Conservation (phyloP, 1,284 basidiomycete species). For the Sanghuangporus sanghuang region DNA sequence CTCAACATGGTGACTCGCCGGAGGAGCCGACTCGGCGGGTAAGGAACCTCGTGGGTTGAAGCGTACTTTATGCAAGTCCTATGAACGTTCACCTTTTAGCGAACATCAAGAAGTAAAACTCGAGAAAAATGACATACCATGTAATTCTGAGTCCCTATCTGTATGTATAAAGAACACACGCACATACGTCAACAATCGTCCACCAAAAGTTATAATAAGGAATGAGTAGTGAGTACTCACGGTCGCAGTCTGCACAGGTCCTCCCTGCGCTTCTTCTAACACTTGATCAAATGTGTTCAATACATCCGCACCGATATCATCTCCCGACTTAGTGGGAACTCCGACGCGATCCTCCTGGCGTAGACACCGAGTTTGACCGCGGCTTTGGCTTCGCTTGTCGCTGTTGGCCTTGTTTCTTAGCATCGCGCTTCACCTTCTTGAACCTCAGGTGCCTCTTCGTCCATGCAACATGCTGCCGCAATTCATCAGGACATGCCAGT, state of each 20-base stretch:
- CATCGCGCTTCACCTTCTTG: not conserved
- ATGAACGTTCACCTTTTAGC: not conserved
- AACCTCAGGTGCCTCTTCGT: not conserved
- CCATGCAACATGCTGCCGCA: not conserved
- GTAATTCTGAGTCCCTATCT: not conserved
- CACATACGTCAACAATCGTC: not conserved
- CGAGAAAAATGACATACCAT: not conserved
- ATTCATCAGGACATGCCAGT: constrained; percentile 1
- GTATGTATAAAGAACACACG: not conserved
- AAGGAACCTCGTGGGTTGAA: not conserved
- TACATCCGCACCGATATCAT: not conserved
- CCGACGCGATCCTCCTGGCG: too few relatives aligned
- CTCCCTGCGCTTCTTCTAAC: not conserved
- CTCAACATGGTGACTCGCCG: not conserved
- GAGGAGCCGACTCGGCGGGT: not conserved
- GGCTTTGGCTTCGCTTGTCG: too few relatives aligned
- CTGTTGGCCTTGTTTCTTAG: not conserved
- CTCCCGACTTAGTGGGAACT: not conserved
- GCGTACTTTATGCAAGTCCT: not conserved
- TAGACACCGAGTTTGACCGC: too few relatives aligned
- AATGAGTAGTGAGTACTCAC: not conserved
- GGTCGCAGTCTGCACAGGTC: constrained; percentile 4
- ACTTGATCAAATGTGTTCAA: not conserved
- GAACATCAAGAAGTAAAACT: not conserved
- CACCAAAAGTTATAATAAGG: not conserved